Conservation (phyloP, 2,329 filamentous ascomycete species). For the Rugonectria rugulosa region DNA sequence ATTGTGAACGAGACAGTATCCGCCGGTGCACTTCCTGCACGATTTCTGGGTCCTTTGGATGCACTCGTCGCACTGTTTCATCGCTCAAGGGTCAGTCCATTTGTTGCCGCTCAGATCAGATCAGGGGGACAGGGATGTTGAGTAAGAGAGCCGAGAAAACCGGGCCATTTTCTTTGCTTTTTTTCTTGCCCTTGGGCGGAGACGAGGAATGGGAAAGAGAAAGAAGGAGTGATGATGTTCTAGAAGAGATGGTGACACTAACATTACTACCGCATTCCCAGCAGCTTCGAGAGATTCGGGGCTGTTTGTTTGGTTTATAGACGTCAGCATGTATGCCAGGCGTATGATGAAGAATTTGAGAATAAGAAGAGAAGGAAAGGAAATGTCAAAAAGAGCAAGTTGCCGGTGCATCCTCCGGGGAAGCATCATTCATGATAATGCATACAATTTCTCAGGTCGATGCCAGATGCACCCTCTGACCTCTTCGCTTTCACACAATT, state of each 20-base stretch:
- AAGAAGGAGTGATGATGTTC: slow-evolving; percentile 6
- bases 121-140: not conserved
- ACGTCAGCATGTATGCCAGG: slow-evolving; percentile 20
- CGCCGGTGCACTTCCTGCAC: slow-evolving; percentile 77
- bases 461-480: not conserved
- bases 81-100: slow-evolving; percentile 20
- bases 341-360: not conserved
- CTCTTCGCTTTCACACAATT: not conserved
- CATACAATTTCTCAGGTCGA: slow-evolving; percentile 21
- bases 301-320: slow-evolving; percentile 45
- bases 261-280: slow-evolving; percentile 88
- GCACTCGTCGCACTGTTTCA: slow-evolving; percentile 76
- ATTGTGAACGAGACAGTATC: slow-evolving; percentile 86
- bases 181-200: too few relatives aligned
- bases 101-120: not conserved
- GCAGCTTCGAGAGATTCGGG: slow-evolving; percentile 73
- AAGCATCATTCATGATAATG: slow-evolving; percentile 25
- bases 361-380: not conserved
- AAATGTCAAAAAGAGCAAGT: not conserved
- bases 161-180: not conserved
- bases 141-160: not conserved
- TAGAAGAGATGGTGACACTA: slow-evolving; percentile 45
- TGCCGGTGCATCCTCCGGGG: slow-evolving; percentile 11
- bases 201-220: too few relatives aligned
- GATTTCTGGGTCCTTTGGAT: slow-evolving; percentile 73